These are phyloP conservation scores for Colletotrichum brevisporum DNA, from an alignment of 2,329 filamentous ascomycete species.

Conservation along the genomic window DNA sequence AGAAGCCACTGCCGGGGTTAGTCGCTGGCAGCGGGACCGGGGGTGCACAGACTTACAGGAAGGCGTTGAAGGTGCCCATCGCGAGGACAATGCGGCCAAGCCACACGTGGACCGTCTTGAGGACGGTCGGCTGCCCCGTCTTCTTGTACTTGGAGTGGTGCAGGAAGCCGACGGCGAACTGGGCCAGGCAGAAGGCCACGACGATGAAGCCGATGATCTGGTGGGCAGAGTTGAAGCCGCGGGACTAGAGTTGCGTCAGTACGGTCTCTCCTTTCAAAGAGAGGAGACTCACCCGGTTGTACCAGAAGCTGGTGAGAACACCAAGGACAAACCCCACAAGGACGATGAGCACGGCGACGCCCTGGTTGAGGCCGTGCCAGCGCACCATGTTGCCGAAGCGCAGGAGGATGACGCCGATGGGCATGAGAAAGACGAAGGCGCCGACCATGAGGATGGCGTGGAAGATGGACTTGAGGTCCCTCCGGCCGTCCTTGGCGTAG, in stretches of 20 bases:
- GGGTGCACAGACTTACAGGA: conserved; percentile 60
- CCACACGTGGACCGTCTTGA: conserved; percentile 70
- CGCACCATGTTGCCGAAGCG: conserved; percentile 65
- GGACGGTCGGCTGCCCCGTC: conserved; percentile 63
- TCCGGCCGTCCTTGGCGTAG: conserved; percentile 45
- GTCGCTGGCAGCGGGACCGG: not conserved
- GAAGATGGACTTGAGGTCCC: conserved; percentile 57
- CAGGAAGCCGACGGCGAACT: conserved; percentile 68
- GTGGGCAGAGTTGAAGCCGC: conserved; percentile 66
- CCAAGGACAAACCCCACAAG: conserved; percentile 67
- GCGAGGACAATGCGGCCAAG: conserved; percentile 68
- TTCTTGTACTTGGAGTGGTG: conserved; percentile 69
- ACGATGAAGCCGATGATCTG: conserved; percentile 72
- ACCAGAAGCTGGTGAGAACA: conserved; percentile 65
- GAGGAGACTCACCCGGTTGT: conserved; percentile 65
- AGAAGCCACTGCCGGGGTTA: conserved; percentile 64
- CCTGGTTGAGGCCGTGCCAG: conserved; percentile 70
- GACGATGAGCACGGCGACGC: conserved; percentile 61
- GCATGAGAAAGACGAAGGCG: conserved; percentile 68
- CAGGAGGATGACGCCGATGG: conserved; percentile 68
- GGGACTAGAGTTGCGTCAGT: conserved; percentile 56
- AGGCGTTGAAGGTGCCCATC: conserved; percentile 69
- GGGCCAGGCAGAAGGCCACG: conserved; percentile 64
- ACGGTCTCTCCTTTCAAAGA: not conserved
- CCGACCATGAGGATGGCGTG: conserved; percentile 70